Evolutionary conservation across 805 yeast genomes (phyloP).

Genomic region (Blastobotrys terrestris): DNA sequence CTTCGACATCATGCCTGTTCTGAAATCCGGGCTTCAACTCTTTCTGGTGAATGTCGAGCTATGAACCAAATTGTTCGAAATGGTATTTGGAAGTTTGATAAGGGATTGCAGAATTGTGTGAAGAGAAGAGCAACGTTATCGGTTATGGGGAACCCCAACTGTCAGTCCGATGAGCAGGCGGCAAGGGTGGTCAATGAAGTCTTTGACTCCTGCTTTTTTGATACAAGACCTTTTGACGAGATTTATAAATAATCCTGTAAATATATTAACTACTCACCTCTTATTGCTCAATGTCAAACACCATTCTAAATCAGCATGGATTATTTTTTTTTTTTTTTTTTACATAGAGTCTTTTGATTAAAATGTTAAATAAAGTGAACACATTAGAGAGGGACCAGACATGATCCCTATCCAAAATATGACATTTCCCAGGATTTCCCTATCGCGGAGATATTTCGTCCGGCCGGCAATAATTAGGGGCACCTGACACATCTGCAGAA

Average conservation of each 20-base stretch:
- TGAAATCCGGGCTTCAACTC: constrained; percentile 85
- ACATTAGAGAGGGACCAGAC: constrained; percentile 82
- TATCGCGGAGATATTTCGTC: constrained; percentile 42
- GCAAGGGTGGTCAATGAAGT: constrained; percentile 75
- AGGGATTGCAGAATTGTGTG: constrained; percentile 89
- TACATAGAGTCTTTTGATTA: no score
- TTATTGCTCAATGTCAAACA: background rate
- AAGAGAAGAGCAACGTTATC: constrained; percentile 81
- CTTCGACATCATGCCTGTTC: constrained; percentile 94
- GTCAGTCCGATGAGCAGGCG: constrained; percentile 69
- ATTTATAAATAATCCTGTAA: constrained; percentile 55
- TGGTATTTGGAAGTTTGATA: constrained; percentile 48
- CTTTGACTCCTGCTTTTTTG: constrained; percentile 88
- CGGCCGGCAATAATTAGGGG: constrained; percentile 67
- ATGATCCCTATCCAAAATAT: constrained; percentile 90
- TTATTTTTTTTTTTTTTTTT: no score
- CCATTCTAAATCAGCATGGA: no score
- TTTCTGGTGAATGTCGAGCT: constrained; percentile 93
- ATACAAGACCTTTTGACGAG: constrained; percentile 92
- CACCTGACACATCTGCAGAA: constrained; percentile 81
- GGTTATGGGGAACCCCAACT: constrained; percentile 80
- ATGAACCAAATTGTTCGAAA: constrained; percentile 68
- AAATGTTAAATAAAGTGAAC: constrained; percentile 75
- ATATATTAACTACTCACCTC: constrained; percentile 1
- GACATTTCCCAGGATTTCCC: constrained; percentile 53